Conservation (phyloP, 2,329 filamentous ascomycete species). For the Fusarium sp. region DNA sequence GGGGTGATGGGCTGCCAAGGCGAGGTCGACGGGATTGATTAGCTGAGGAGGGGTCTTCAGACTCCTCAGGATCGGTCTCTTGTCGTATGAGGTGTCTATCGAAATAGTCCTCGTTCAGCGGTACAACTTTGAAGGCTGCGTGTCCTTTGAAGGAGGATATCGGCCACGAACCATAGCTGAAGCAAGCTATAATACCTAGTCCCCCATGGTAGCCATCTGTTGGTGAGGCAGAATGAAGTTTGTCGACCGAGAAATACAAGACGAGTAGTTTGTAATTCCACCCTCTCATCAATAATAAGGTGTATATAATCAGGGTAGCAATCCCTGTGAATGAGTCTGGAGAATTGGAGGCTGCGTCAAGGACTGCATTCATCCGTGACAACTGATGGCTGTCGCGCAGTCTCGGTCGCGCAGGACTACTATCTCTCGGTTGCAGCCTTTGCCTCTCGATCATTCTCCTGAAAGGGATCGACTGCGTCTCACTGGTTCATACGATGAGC, state of each 20-base stretch:
- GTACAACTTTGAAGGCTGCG: background rate
- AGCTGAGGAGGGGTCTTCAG: background rate
- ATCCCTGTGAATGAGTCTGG: background rate
- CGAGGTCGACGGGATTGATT: background rate
- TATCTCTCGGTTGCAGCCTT: background rate
- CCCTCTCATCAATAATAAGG: background rate
- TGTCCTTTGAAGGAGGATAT: background rate
- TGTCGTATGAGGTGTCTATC: background rate
- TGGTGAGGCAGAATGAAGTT: background rate
- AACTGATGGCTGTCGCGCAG: background rate
- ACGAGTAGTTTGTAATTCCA: background rate
- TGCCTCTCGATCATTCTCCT: background rate
- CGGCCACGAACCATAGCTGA: background rate
- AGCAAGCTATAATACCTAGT: background rate
- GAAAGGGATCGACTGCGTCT: background rate
- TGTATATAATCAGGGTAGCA: background rate
- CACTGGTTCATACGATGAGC: background rate
- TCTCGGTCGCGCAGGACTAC: background rate
- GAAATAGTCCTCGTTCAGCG: background rate
- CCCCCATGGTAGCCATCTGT: background rate
- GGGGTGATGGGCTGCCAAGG: background rate
- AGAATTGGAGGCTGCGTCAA: background rate
- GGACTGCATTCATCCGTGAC: background rate
- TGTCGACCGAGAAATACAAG: background rate
- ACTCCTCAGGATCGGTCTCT: background rate